phyloP scores from a whole-genome alignment of 1,284 basidiomycete species.

The Psilocybe mexicana region DNA sequence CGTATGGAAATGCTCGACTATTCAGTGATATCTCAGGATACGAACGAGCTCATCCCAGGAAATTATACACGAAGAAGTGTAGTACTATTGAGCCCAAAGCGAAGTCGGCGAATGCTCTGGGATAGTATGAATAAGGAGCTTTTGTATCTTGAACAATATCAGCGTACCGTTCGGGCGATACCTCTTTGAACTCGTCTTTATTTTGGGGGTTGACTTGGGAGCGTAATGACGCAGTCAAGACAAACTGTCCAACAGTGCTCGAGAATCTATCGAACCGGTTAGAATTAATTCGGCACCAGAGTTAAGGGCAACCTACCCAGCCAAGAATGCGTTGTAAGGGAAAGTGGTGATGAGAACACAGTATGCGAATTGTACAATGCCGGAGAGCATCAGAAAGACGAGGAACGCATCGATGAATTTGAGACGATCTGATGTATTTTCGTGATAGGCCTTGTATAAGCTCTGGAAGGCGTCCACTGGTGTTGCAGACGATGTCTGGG shows the following conservation, averaged over 20 bases:
- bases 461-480: conserved; percentile 51
- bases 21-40: not conserved
- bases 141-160: not conserved
- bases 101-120: conserved; percentile 95
- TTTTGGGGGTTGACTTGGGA: conserved; percentile 91
- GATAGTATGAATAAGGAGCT: conserved; percentile 6
- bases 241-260: conserved; percentile 95
- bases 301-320: conserved; percentile 68
- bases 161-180: conserved; percentile 90
- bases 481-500: conserved; percentile 31
- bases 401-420: conserved; percentile 95
- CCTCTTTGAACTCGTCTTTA: conserved; percentile 77
- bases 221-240: conserved; percentile 88
- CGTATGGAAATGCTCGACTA: not conserved
- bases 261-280: conserved; percentile 66
- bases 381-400: conserved; percentile 90
- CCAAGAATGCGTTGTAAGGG: conserved; percentile 96
- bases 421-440: conserved; percentile 78
- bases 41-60: conserved; percentile 49
- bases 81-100: conserved; percentile 91
- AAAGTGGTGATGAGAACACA: conserved; percentile 90
- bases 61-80: conserved; percentile 99
- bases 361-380: conserved; percentile 90
- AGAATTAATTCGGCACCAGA: not conserved
- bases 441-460: conserved; percentile 78